Conservation (phyloP, 2,329 filamentous ascomycete species). For the Fusarium algeriense region DNA sequence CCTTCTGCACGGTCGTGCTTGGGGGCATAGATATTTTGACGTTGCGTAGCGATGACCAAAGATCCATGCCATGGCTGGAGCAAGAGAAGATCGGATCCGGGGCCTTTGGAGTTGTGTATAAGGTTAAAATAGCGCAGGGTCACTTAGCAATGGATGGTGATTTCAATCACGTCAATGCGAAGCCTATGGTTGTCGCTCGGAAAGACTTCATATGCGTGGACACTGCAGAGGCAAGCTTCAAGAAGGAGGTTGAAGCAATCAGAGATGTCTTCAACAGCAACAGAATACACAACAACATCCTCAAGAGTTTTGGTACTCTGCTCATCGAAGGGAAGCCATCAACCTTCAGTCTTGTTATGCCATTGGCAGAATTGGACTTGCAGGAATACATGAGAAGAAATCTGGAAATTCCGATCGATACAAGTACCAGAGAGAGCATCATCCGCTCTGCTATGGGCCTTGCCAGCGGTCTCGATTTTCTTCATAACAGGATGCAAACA, state of each 20-base stretch:
- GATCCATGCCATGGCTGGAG: neutral
- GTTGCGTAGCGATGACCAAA: neutral
- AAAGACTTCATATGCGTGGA: neutral
- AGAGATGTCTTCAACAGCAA: neutral
- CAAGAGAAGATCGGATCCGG: neutral
- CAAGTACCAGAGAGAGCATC: neutral
- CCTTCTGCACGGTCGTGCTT: neutral
- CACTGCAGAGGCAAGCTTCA: neutral
- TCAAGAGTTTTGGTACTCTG: neutral
- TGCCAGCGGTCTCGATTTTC: neutral
- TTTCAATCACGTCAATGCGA: neutral
- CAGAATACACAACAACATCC: neutral
- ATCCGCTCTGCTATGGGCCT: neutral
- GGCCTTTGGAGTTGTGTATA: neutral
- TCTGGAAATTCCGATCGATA: rapidly evolving
- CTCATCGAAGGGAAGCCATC: neutral
- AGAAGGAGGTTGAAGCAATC: neutral
- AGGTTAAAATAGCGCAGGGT: neutral
- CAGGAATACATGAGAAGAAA: neutral
- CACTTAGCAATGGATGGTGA: neutral
- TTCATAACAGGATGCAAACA: neutral
- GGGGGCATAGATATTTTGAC: neutral
- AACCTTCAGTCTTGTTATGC: neutral
- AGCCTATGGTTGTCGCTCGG: neutral
- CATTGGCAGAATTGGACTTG: neutral